Evolutionary conservation across 352 stramenopile species (phyloP), one percentile per base, ranked within the genome.

Genomic region (Poterioochromonas sp.): DNA sequence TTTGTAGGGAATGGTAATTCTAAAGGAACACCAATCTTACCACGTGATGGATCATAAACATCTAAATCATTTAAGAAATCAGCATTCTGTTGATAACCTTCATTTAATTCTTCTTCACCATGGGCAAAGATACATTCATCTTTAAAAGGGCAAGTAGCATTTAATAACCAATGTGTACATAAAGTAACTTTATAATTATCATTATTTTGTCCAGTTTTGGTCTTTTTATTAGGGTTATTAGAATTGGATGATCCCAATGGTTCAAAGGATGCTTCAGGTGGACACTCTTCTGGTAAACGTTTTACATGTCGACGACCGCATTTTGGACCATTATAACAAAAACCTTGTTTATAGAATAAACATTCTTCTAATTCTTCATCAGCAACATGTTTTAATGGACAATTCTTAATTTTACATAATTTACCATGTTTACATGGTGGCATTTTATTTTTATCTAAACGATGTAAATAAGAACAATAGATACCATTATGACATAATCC

Each of bases 321-420:
- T 26, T 58, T 54, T 20, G 65, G 65, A 26, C 65, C 65, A 54
- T 54, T 54, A 74, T 74, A 74, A 35, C 65, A 74, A 39, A 74
- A 74, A 40, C 65, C 65, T 74, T 74, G 65, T 40, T 35, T 15
- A 54, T 37, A 74, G 29, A 58, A 74, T 35, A 54, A 18, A 34
- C 65, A 74, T 54, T 74, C 65, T 74, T 51, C 65, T 8, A 51
- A 35, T 54, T 74, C 65, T 39, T 74, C 65, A 26, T 74, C 65
- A 39, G 37, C 65, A 2, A 58, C 65, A 39, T 74, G 65, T 37
- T 74, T 74, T n/a, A 74, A 34, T 39, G 65, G 65, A 74, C 65
- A 74, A n/a, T 74, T 74, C 40, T 74, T 74, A 18, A 74, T 74
- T 35, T 74, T 74, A 54, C 65, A 74, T 40, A 37, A 39, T 74